These are phyloP conservation scores for Thelephora ganbajun DNA, from an alignment of 768 basidiomycete genomes.

Conservation along the genomic window DNA sequence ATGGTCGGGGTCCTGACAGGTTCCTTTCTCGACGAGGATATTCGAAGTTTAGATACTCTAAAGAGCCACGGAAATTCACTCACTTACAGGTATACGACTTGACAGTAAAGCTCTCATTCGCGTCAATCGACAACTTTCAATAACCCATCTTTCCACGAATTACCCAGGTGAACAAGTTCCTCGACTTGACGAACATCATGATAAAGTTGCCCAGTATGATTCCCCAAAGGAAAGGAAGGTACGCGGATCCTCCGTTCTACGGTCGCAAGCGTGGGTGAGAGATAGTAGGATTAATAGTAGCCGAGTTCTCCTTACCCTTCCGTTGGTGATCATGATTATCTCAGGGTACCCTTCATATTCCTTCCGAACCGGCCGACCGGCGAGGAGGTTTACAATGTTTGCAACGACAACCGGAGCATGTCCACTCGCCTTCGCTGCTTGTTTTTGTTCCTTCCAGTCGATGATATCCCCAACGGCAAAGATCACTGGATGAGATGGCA, in stretches of 20 bases:
- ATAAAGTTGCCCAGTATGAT: slow-evolving; percentile 16
- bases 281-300: neutral
- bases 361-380: slow-evolving; percentile 21
- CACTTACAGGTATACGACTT: too few relatives aligned
- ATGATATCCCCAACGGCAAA: slow-evolving; percentile 58
- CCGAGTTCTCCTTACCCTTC: slow-evolving; percentile 25
- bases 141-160: slow-evolving; percentile 4
- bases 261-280: neutral
- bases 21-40: too few relatives aligned
- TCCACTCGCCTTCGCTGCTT: slow-evolving; percentile 27
- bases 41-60: too few relatives aligned
- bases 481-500: slow-evolving; percentile 33
- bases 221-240: slow-evolving; percentile 17
- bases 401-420: slow-evolving; percentile 32
- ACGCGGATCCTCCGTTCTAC: slow-evolving; percentile 17
- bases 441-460: slow-evolving; percentile 53
- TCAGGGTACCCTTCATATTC: slow-evolving; percentile 37
- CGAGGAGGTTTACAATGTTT: slow-evolving; percentile 35
- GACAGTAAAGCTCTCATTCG: too few relatives aligned
- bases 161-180: slow-evolving; percentile 13
- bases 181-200: slow-evolving; percentile 13
- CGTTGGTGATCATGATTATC: slow-evolving; percentile 38
- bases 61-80: too few relatives aligned
- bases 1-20: too few relatives aligned
- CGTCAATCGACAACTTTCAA: too few relatives aligned